Evolutionary conservation across 441 rosid species (phyloP).

Genomic region (Arabidopsis hybrid): DNA sequence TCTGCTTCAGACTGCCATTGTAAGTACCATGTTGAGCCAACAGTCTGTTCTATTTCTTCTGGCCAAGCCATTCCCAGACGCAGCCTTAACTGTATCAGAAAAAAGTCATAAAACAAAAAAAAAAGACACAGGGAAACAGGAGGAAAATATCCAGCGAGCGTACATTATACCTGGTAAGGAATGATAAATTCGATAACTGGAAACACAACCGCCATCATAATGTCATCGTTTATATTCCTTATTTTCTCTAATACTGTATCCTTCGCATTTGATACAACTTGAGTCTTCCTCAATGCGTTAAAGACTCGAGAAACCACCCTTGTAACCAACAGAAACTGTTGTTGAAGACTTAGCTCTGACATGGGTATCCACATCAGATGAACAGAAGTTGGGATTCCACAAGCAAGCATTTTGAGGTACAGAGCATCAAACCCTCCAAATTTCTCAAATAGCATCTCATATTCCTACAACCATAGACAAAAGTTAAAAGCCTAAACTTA

Average conservation of each 20-base stretch:
- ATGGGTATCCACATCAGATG: conserved; percentile 95
- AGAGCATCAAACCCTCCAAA: conserved; percentile 97
- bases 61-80: conserved; percentile 96
- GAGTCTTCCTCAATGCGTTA: conserved; percentile 64
- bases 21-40: conserved; percentile 88
- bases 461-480: conserved; percentile 65
- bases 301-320: conserved; percentile 63
- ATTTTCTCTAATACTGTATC: conserved; percentile 58
- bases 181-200: conserved; percentile 71
- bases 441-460: conserved; percentile 83
- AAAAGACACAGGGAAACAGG: conserved; percentile 14
- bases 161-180: conserved; percentile 77
- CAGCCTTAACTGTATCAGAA: conserved; percentile 66
- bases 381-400: conserved; percentile 80
- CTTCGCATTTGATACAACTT: conserved; percentile 54
- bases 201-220: conserved; percentile 69
- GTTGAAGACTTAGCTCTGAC: conserved; percentile 77
- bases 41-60: conserved; percentile 75
- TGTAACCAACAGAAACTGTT: conserved; percentile 71
- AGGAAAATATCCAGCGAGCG: conserved; percentile 28
- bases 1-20: conserved; percentile 91
- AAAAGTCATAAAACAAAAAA: conserved; percentile 20
- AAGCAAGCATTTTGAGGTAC: conserved; percentile 92
- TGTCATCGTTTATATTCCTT: conserved; percentile 73
- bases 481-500: conserved; percentile 42